These are phyloP conservation scores for Xanthoceras sorbifolium DNA, from an alignment of 345 rosid genomes.

Conservation along the genomic window DNA sequence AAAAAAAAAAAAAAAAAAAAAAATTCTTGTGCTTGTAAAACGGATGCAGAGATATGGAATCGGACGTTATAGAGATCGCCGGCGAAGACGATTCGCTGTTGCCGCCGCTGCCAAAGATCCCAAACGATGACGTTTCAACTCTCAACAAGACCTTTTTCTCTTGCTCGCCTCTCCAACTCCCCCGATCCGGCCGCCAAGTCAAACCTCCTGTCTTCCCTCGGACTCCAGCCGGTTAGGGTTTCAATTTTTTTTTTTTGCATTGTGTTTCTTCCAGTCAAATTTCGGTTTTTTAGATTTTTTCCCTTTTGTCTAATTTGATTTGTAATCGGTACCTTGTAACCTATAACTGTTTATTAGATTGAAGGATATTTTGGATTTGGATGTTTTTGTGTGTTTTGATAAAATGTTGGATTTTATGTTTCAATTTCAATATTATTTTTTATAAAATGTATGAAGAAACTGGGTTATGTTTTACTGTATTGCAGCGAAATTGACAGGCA, in stretches of 20 bases:
- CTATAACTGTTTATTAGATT: background rate
- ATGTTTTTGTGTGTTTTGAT: background rate
- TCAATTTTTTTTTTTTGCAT: background rate
- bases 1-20: no score
- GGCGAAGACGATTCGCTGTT: slow-evolving; percentile 64
- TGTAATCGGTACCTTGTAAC: background rate
- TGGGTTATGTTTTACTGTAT: background rate
- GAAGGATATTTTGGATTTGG: background rate
- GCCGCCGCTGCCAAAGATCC: slow-evolving; percentile 42
- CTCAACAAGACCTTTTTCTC: slow-evolving; percentile 40
- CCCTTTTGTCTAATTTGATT: background rate
- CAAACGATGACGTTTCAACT: slow-evolving; percentile 28
- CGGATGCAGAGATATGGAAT: slow-evolving; percentile 48
- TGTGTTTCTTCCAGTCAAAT: background rate
- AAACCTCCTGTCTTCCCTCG: slow-evolving; percentile 27
- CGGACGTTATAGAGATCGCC: slow-evolving; percentile 58
- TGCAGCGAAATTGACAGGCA: slow-evolving; percentile 32
- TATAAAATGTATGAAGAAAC: background rate
- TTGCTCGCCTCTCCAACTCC: slow-evolving; percentile 69
- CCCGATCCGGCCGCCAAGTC: slow-evolving; percentile 37
- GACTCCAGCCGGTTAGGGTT: slow-evolving; percentile 41
- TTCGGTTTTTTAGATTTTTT: background rate
- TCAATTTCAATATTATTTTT: background rate
- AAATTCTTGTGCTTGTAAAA: background rate
- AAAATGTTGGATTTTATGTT: background rate